Conservation (phyloP, 345 rosid species). For the Draba incana region DNA sequence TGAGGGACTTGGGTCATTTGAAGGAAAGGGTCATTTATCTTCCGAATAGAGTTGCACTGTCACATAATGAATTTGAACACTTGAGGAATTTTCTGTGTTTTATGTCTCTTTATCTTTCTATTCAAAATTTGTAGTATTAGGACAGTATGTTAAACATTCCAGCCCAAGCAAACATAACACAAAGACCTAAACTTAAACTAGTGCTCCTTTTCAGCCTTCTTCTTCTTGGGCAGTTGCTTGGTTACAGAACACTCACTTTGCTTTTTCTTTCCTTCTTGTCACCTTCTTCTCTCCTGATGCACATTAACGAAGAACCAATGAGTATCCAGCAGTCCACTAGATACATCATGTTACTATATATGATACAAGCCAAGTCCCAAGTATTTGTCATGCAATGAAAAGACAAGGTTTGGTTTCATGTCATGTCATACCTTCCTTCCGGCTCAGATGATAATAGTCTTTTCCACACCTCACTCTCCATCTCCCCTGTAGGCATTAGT, state of each 20-base stretch:
- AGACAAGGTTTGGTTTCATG: constrained; percentile 15
- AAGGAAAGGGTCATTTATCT: constrained; percentile 8
- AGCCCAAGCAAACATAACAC: not conserved
- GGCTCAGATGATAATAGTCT: constrained; percentile 28
- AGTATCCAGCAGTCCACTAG: not conserved
- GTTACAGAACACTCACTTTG: not conserved
- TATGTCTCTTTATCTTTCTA: constrained; percentile 1
- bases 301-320: constrained; percentile 15
- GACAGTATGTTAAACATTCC: too few species aligned
- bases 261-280: not conserved
- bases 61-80: not conserved
- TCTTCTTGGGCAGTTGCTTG: constrained; percentile 13
- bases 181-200: not conserved
- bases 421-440: constrained; percentile 23
- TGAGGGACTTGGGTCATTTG: constrained; percentile 30
- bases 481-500: constrained; percentile 32
- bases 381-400: not conserved
- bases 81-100: not conserved
- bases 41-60: constrained; percentile 16
- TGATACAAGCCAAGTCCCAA: constrained; percentile 3
- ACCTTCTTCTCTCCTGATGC: constrained; percentile 21
- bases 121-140: constrained; percentile 23
- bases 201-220: constrained; percentile 9
- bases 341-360: not conserved
- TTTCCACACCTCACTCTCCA: constrained; percentile 37